These are phyloP conservation scores for Pythium oligandrum DNA, from an alignment of 352 stramenopile genomes.

Conservation along the genomic window DNA sequence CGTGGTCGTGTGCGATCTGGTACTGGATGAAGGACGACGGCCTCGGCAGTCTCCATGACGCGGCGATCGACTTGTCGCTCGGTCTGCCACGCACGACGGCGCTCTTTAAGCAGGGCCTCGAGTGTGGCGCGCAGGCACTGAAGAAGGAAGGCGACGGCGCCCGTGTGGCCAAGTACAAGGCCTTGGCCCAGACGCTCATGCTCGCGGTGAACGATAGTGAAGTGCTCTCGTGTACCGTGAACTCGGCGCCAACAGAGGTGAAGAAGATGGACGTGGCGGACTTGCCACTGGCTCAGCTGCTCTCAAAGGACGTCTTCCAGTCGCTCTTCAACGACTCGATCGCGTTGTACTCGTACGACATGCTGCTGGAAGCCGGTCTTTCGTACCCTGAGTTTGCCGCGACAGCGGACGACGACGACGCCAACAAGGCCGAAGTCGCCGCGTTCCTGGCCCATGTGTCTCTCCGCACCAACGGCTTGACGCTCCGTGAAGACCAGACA, in stretches of 20 bases:
- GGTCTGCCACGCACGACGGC: not conserved
- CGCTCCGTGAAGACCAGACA: not conserved
- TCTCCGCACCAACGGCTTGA: not conserved
- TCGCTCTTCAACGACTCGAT: not conserved
- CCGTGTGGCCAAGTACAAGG: not conserved
- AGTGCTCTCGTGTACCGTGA: too few relatives aligned
- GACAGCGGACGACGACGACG: not conserved
- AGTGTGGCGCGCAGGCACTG: not conserved
- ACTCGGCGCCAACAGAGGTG: not conserved
- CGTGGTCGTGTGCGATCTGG: slow-evolving; percentile 10
- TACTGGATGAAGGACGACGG: slow-evolving; percentile 6
- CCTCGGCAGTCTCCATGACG: not conserved
- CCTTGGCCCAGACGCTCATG: not conserved
- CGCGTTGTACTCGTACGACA: not conserved
- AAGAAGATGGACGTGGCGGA: not conserved
- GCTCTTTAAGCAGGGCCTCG: not conserved
- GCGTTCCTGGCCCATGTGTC: not conserved
- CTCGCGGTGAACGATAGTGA: not conserved
- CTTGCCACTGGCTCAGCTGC: not conserved
- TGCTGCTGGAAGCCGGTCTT: not conserved
- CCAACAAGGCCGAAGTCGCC: not conserved
- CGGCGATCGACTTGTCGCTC: not conserved
- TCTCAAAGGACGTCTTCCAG: not conserved
- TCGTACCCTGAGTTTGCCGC: not conserved
- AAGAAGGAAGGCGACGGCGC: not conserved